Evolutionary conservation across 2,329 filamentous ascomycete species (phyloP), one percentile per base, ranked within the genome.

Genomic region (Hypoxylon sp.): DNA sequence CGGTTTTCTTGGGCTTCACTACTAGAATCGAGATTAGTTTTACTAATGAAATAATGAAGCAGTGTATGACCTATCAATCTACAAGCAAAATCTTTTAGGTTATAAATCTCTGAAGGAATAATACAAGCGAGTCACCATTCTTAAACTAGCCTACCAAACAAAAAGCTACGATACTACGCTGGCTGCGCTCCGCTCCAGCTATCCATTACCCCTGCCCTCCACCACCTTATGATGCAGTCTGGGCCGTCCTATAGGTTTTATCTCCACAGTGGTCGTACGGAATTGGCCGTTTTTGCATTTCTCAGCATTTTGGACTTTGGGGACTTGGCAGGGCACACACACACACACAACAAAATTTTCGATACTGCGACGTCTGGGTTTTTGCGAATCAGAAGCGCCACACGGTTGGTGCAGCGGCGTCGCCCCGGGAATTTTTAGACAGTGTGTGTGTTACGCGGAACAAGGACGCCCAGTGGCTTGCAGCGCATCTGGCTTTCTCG

Each of bases 251-350:
- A 21, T 9, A 30, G 28, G 28, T 30, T 25, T 30, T 30, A 68
- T 68, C 64, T 52, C 68, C 68, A 71, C 68, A 69, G 25, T 21
- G 9, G 28, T 50, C 19, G 36, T 60, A 61, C 53, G 65, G 50
- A 69, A 69, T 71, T 69, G 61, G 68, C 57, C 32, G 30, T 34
- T 59, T 59, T 46, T 52, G 57, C 53, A 57, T 65, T 30, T 30
- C 56, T 48, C 17, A 53, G 32, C 34, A 49, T 60, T 56, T n/a
- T n/a, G n/a, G n/a, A n/a, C n/a, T n/a, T n/a, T n/a, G n/a, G n/a
- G 52, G 38, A 69, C 67, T 69, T 67, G 67, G 67, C 67, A 52
- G 17, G n/a, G n/a, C n/a, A n/a, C n/a, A n/a, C n/a, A n/a, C n/a
- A n/a, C n/a, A n/a, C n/a, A 41, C 36, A 17, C 45, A 25, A 38